Evolutionary conservation across 768 basidiomycete species (phyloP).

Genomic region (Boletus rubescentipes): DNA sequence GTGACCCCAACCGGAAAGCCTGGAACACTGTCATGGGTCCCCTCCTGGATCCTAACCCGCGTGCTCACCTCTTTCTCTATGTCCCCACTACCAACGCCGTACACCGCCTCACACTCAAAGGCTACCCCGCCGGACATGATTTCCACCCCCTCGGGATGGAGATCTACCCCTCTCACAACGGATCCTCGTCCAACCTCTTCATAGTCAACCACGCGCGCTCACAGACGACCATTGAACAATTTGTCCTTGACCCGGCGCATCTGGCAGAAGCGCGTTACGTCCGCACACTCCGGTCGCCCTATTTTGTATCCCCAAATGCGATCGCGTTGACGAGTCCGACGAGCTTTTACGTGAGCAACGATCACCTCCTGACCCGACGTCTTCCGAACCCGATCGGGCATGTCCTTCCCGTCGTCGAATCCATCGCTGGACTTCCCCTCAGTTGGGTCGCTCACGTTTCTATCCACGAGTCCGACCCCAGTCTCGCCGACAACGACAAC

Average conservation of each 20-base stretch:
- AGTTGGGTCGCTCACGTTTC: slow-evolving; percentile 59
- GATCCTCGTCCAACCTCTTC: slow-evolving; percentile 56
- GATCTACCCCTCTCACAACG: slow-evolving; percentile 48
- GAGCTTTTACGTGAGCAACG: slow-evolving; percentile 72
- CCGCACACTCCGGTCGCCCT: slow-evolving; percentile 57
- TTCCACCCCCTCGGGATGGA: slow-evolving; percentile 76
- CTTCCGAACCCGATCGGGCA: slow-evolving; percentile 48
- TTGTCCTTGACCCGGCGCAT: slow-evolving; percentile 46
- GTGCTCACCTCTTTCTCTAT: slow-evolving; percentile 64
- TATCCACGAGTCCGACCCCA: slow-evolving; percentile 30
- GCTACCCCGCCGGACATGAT: slow-evolving; percentile 56
- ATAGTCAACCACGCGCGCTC: slow-evolving; percentile 67
- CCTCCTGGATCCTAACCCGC: slow-evolving; percentile 52
- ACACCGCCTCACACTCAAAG: slow-evolving; percentile 43
- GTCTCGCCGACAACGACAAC: too few relatives aligned
- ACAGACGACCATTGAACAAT: slow-evolving; percentile 67
- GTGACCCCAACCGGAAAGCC: slow-evolving; percentile 44
- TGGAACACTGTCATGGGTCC: slow-evolving; percentile 85
- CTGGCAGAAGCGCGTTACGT: slow-evolving; percentile 50
- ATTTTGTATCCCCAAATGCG: slow-evolving; percentile 65
- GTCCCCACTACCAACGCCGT: slow-evolving; percentile 27
- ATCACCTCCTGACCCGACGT: slow-evolving; percentile 67
- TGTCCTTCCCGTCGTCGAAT: slow-evolving; percentile 54
- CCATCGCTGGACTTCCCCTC: slow-evolving; percentile 54
- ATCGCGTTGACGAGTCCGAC: slow-evolving; percentile 63